Evolutionary conservation across 2,329 filamentous ascomycete genomes (phyloP), one percentile per base, ranked within the genome.

Genomic region (Gremmenia infestans): DNA sequence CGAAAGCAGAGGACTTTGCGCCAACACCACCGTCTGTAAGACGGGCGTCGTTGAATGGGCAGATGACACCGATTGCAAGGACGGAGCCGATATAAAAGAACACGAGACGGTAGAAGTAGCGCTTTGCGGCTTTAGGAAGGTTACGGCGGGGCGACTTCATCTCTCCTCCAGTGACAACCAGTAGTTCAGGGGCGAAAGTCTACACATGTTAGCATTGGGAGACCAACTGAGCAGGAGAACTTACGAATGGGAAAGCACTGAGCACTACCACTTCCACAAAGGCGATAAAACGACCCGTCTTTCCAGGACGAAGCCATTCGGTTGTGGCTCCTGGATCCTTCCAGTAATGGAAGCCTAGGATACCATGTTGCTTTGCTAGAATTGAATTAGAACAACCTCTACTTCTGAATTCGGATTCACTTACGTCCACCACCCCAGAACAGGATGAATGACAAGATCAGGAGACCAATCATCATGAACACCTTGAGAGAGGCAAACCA

Each of bases 41-140:
- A 2, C 71, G 71, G 0, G 68, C 57, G 54, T 81, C 76, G 58
- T 82, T 71, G 32, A 76, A 82, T 0, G 80, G 80, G 59, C 79
- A 80, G 53, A 82, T 82, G 35, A 86, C 76, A 37, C 81, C 79
- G 51, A 86, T 85, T n/a, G 80, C 78, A 2, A 86, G 70, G 1
- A 82, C 78, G 2, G 74, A 76, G 5, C 79, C 70, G 52, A 85
- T 73, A 66, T 85, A 85, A 73, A 86, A 84, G 68, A 84, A 74
- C 14, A 84, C 71, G n/a, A 86, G 73, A 12, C 83, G 82, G 67
- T 78, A 83, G 69, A 85, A 82, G 67, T 81, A 83, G 8, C 79
- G 75, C n/a, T 78, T 75, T 0, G 79, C 80, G 1, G 82, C 83
- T 17, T 74, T 79, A 15, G 82, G 82, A 6, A 87, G 72, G 60